phyloP scores from a whole-genome alignment of 345 rosid genomes.

The Populus nigra region DNA sequence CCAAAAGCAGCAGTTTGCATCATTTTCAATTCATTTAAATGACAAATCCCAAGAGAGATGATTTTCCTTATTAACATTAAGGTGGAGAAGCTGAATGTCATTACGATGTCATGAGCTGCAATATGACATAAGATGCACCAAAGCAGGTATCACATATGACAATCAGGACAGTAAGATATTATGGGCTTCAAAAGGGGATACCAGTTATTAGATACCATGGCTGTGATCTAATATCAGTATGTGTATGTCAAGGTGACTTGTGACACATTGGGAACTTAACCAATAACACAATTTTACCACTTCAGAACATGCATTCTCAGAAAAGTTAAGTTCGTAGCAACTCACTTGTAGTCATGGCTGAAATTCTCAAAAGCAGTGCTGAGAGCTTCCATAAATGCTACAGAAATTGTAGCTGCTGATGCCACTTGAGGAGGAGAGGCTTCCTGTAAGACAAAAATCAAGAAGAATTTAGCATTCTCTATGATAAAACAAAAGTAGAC shows the following conservation, averaged over 20 bases:
- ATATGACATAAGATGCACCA: background rate
- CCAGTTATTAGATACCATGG: background rate
- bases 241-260: background rate
- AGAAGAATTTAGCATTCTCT: slow-evolving; percentile 2
- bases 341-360: slow-evolving; percentile 87
- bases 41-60: background rate
- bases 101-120: background rate
- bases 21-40: background rate
- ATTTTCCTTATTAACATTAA: background rate
- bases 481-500: background rate
- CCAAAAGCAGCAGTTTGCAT: background rate
- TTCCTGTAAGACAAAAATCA: slow-evolving; percentile 51
- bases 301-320: slow-evolving; percentile 9
- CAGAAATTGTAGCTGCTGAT: slow-evolving; percentile 91
- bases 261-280: background rate
- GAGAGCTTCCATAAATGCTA: slow-evolving; percentile 95
- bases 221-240: background rate
- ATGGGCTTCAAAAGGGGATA: background rate
- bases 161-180: background rate
- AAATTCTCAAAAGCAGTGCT: slow-evolving; percentile 75
- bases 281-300: slow-evolving; percentile 1
- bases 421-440: slow-evolving; percentile 93
- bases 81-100: background rate
- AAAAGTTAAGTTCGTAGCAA: slow-evolving; percentile 9
- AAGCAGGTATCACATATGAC: background rate